These are phyloP conservation scores for Mrakia blollopis DNA, from an alignment of 768 basidiomycete genomes.

Conservation along the genomic window DNA sequence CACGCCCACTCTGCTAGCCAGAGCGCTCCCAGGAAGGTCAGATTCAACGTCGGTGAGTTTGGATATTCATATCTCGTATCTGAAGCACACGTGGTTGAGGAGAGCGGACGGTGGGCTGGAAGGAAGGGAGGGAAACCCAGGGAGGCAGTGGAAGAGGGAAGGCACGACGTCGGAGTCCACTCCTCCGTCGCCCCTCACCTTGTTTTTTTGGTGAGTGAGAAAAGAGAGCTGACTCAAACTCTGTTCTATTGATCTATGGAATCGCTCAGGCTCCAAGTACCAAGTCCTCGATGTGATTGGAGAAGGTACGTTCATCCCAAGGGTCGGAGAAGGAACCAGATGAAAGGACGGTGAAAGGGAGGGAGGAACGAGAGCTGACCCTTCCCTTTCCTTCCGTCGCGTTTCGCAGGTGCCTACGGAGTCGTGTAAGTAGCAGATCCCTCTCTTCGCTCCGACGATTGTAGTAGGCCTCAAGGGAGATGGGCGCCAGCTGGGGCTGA, in stretches of 20 bases:
- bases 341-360: background rate
- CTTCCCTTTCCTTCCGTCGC: conserved; percentile 15
- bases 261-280: conserved; percentile 47
- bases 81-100: background rate
- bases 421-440: conserved; percentile 35
- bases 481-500: background rate
- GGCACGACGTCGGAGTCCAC: background rate
- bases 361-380: conserved; percentile 53
- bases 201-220: background rate
- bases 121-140: background rate
- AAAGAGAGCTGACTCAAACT: background rate
- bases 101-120: background rate
- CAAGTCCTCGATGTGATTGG: conserved; percentile 78
- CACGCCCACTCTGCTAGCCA: conserved; percentile 14
- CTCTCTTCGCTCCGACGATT: background rate
- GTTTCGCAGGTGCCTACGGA: conserved; percentile 32
- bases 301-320: conserved; percentile 60
- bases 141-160: background rate
- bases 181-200: background rate
- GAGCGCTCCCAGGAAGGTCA: conserved; percentile 27
- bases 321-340: background rate
- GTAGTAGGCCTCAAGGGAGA: background rate
- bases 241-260: background rate
- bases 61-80: background rate
- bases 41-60: conserved; percentile 34